Percentiles rank a stretch among this genome's conserved stretches.
phyloP scores from a whole-genome alignment of 495 filamentous ascomycete genomes.

The Parathielavia appendiculata region DNA sequence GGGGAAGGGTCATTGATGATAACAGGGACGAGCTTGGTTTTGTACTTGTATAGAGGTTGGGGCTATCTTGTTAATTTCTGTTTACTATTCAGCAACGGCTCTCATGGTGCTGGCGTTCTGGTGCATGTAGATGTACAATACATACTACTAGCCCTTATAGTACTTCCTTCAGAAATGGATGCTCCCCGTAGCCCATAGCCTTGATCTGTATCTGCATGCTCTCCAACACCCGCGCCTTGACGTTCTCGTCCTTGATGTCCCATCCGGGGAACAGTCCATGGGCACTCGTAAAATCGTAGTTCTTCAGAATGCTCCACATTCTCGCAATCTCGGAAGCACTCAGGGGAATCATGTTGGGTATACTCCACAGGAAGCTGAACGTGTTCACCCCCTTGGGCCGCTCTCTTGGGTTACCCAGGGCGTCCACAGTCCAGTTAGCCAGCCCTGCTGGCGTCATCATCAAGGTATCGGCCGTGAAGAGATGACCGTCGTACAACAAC shows the following conservation, averaged over 20 bases:
- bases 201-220: constrained; percentile 68
- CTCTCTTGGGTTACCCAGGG: constrained; percentile 31
- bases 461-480: constrained; percentile 69
- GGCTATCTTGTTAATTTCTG: not conserved
- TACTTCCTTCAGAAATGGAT: constrained; percentile 34
- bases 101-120: not conserved
- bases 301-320: constrained; percentile 51
- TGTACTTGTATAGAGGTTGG: constrained; percentile 14
- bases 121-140: not conserved
- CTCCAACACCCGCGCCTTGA: constrained; percentile 62
- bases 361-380: constrained; percentile 73
- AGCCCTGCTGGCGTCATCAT: constrained; percentile 57
- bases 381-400: constrained; percentile 53
- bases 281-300: constrained; percentile 57
- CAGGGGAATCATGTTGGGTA: constrained; percentile 76
- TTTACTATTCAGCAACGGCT: not conserved
- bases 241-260: constrained; percentile 51
- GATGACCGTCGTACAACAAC: constrained; percentile 49
- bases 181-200: constrained; percentile 50
- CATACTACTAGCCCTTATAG: not conserved
- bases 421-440: constrained; percentile 37
- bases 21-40: constrained; percentile 55
- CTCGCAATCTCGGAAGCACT: constrained; percentile 48
- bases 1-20: constrained; percentile 62
- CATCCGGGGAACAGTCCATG: constrained; percentile 59